Percentiles rank a stretch among this genome's conserved stretches.
Evolutionary conservation across 768 basidiomycete species (phyloP).

Genomic region (Lentinula aciculospora): DNA sequence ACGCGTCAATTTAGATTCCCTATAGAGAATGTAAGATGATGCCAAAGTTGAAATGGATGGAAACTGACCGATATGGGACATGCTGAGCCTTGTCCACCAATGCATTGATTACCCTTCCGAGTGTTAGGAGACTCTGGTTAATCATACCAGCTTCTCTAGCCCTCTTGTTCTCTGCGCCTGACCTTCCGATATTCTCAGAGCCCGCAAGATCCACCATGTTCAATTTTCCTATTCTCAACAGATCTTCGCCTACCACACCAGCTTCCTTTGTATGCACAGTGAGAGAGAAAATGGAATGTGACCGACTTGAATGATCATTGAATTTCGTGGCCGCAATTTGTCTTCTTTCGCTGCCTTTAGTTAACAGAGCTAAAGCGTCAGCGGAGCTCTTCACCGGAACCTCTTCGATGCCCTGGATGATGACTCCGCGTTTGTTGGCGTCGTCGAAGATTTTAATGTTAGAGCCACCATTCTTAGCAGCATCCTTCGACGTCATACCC

Average conservation of each 20-base stretch:
- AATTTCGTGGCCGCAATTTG: constrained; percentile 96
- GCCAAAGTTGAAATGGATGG: background rate
- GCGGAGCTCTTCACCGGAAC: constrained; percentile 74
- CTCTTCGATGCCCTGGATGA: constrained; percentile 95
- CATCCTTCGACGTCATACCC: constrained; percentile 56
- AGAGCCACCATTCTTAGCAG: constrained; percentile 30
- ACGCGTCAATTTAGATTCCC: constrained; percentile 96
- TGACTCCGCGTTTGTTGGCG: constrained; percentile 76
- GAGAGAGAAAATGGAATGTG: constrained; percentile 96
- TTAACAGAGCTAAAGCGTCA: constrained; percentile 78
- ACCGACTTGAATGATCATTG: constrained; percentile 96
- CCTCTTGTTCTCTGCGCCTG: constrained; percentile 91
- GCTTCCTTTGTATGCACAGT: constrained; percentile 90
- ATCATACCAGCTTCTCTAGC: constrained; percentile 99
- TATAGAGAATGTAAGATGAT: constrained; percentile 21
- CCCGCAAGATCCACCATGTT: constrained; percentile 98
- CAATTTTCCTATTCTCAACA: constrained; percentile 89
- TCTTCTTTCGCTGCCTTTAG: constrained; percentile 84
- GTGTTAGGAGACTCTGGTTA: constrained; percentile 93
- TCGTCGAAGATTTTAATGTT: constrained; percentile 94
- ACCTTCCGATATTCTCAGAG: constrained; percentile 94
- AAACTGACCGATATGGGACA: constrained; percentile 82
- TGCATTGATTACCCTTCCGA: constrained; percentile 94
- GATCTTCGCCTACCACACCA: constrained; percentile 72
- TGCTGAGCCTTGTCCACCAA: constrained; percentile 89